Percentiles rank a stretch among this genome's conserved stretches.
Conservation (phyloP, 345 rosid species). For the Populus pruinosa region DNA sequence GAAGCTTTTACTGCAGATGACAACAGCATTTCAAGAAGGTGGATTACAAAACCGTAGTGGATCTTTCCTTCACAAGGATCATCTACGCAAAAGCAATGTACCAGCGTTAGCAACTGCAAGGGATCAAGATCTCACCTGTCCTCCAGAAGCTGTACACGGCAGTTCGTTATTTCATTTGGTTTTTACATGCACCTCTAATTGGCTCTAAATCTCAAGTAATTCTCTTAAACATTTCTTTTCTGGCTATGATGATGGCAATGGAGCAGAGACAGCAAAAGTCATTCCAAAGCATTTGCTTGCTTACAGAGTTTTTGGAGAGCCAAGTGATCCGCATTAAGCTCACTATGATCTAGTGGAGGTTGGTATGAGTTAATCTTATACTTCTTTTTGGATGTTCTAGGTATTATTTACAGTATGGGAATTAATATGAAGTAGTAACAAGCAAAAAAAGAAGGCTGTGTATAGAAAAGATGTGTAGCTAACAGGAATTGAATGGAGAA, state of each 20-base stretch:
- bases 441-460: background rate
- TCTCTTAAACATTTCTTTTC: background rate
- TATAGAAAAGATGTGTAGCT: background rate
- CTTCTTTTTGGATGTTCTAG: background rate
- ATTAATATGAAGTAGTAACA: background rate
- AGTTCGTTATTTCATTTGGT: constrained; percentile 2
- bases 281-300: constrained; percentile 53
- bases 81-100: constrained; percentile 58
- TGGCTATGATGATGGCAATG: constrained; percentile 3
- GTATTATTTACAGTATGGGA: background rate
- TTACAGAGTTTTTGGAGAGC: constrained; percentile 68
- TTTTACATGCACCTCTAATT: background rate
- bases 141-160: constrained; percentile 86
- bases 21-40: constrained; percentile 53
- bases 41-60: constrained; percentile 64
- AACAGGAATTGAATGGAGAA: background rate
- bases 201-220: background rate
- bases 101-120: constrained; percentile 80
- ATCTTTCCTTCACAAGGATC: constrained; percentile 65
- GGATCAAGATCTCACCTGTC: constrained; percentile 76
- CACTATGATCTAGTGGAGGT: constrained; percentile 75
- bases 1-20: constrained; percentile 66
- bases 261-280: constrained; percentile 74
- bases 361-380: constrained; percentile 41
- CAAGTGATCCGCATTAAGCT: constrained; percentile 75